Evolutionary conservation across 495 filamentous ascomycete genomes (phyloP), one percentile per base, ranked within the genome.

Genomic region (Penicillium longicatenatum): DNA sequence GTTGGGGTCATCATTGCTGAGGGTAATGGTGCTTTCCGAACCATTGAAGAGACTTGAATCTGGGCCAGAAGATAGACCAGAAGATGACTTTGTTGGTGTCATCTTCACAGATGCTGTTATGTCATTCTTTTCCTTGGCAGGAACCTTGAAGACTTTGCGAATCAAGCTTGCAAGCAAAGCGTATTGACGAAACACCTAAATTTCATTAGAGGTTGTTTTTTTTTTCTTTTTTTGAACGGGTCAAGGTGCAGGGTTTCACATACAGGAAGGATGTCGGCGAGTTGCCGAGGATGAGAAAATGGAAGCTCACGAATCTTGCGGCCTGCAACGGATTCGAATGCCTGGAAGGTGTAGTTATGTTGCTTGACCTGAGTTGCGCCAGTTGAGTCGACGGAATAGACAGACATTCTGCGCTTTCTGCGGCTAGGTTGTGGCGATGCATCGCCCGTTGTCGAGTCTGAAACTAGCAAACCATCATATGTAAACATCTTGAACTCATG

Each of bases 211-310:
- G 41, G 37, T 50, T 46, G 41, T 42, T 50, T 46, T n/a, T 43
- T 16, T 26, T 26, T 26, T 26, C 26, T 2, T 4, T 2, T n/a
- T n/a, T n/a, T n/a, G n/a, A 58, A 56, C 4, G 11, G 43, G 6
- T 19, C 50, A 53, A 11, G 47, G 11, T 3, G 10, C 20, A 16
- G 16, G n/a, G 5, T n/a, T 31, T 59, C 21, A 55, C 73, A 48
- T 70, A 79, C 76, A 16, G 88, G 91, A 22, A 97, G 77, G 52
- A 97, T 85, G 39, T 82, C 82, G 24, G 93, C 74, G 14, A 98
- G 75, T 65, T 97, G 92, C 50, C 87, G 83, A 2, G 94, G 94
- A 66, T 98, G 94, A 2, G 86, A 84, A 63, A 98, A 97, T 1
- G 90, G 87, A 9, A 97, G 73, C 20, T 89, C 82, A 37, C 81